Percentiles rank a stretch among this genome's conserved stretches.
These are phyloP conservation scores for Annulohypoxylon stygium DNA, from an alignment of 495 filamentous ascomycete genomes.

Conservation along the genomic window DNA sequence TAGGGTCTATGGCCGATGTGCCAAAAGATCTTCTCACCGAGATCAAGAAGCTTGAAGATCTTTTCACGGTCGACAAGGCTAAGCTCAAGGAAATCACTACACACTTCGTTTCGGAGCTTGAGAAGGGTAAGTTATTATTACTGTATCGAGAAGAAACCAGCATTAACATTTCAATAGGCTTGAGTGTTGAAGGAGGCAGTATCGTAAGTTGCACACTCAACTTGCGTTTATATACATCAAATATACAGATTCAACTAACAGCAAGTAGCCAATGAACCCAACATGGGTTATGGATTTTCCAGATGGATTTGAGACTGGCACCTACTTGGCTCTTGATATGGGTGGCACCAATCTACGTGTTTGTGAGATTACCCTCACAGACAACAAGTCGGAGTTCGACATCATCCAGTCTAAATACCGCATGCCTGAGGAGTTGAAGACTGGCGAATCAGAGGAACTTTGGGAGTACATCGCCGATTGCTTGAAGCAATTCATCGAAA, in stretches of 20 bases:
- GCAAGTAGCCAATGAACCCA: conserved; percentile 91
- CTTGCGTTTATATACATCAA: conserved; percentile 27
- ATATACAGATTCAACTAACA: conserved; percentile 31
- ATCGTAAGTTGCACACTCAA: conserved; percentile 74
- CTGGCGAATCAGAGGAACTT: conserved; percentile 88
- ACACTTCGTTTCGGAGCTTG: conserved; percentile 89
- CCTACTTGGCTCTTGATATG: conserved; percentile 96
- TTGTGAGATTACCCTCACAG: conserved; percentile 92
- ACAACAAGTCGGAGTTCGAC: conserved; percentile 95
- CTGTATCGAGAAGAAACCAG: conserved; percentile 4
- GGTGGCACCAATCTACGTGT: conserved; percentile 98
- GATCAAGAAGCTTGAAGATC: conserved; percentile 86
- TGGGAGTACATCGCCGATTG: conserved; percentile 99
- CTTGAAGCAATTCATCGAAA: conserved; percentile 93
- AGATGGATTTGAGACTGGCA: conserved; percentile 88
- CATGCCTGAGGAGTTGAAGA: conserved; percentile 95
- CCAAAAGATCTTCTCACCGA: conserved; percentile 86
- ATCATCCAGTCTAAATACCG: conserved; percentile 99
- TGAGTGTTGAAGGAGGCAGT: conserved; percentile 88
- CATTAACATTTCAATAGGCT: conserved; percentile 63
- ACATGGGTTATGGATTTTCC: conserved; percentile 98
- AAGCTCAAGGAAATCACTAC: conserved; percentile 91
- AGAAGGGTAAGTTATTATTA: conserved; percentile 73
- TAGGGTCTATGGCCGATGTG: conserved; percentile 63
- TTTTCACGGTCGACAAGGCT: conserved; percentile 80